phyloP scores from a whole-genome alignment of 108 stramenopile species.

The Seminavis robusta region DNA sequence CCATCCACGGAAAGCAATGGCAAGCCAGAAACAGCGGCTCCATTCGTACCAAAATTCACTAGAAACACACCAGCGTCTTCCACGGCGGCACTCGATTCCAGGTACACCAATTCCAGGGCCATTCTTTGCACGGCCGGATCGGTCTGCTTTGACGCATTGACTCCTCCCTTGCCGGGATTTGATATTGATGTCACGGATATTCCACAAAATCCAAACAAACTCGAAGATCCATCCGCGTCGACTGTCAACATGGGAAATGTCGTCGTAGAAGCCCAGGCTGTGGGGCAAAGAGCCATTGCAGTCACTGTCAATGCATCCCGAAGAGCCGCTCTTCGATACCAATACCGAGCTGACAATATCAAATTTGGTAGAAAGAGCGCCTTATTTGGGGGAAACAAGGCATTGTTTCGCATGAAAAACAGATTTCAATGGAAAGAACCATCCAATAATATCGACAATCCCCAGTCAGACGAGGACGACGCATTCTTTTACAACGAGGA shows the following conservation, averaged over 20 bases:
- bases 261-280: slow-evolving; percentile 46
- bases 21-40: not conserved
- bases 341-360: slow-evolving; percentile 50
- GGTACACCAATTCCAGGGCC: slow-evolving; percentile 51
- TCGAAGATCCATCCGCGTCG: slow-evolving; percentile 1
- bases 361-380: not conserved
- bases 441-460: slow-evolving; percentile 11
- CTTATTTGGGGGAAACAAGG: not conserved
- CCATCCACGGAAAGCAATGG: too few relatives aligned
- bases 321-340: slow-evolving; percentile 39
- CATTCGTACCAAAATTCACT: slow-evolving; percentile 44
- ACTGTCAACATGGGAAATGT: slow-evolving; percentile 61
- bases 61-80: slow-evolving; percentile 51
- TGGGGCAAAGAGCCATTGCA: slow-evolving; percentile 52
- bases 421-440: slow-evolving; percentile 37
- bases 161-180: slow-evolving; percentile 33
- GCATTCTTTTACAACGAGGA: slow-evolving; percentile 4
- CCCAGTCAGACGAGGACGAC: slow-evolving; percentile 11
- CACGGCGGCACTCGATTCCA: slow-evolving; percentile 46
- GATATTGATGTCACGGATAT: slow-evolving; percentile 44
- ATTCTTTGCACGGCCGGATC: slow-evolving; percentile 68
- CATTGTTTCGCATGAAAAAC: slow-evolving; percentile 5
- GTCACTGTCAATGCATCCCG: slow-evolving; percentile 47
- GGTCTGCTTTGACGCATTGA: slow-evolving; percentile 49
- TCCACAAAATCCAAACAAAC: slow-evolving; percentile 45